Evolutionary conservation across 1,139 yeast genomes (phyloP), one percentile per base, ranked within the genome.

Genomic region (Debaryomycetaceae sp.): DNA sequence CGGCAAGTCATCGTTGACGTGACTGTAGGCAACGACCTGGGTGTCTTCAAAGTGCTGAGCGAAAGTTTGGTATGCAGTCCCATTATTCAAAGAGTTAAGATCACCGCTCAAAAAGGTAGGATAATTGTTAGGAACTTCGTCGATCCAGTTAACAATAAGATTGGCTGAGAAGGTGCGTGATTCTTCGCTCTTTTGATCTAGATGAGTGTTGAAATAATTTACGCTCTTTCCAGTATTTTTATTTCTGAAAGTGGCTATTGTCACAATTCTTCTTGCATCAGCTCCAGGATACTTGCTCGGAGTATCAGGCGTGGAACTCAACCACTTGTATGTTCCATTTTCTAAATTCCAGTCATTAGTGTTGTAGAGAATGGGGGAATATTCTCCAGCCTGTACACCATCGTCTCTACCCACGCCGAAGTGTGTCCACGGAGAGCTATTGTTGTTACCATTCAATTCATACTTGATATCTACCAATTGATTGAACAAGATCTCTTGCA

Each of bases 361-460:
- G 42, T 68, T 62, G 51, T 65, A 75, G 37, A 71, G 62, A 20
- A 76, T 64, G 0, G 81, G 80, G 37, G 76, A 66, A 48, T 62
- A 74, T 48, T 76, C 81, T 5, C 81, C 80, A 5, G 56, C 52
- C 5, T 58, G 56, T 9, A 55, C 52, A 5, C 81, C 81, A 55
- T 76, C 80, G 42, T 72, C 75, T 54, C 81, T 59, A 2, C 81
- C 80, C n/a, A 68, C 72, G 1, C 78, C 78, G 45, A 68, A 70
- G 50, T 74, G 73, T 7, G 60, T 58, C 70, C 75, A 76, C 3
- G 59, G 54, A 33, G 45, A 43, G 38, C 38, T 37, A 6, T 27
- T 37, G 31, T 30, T 38, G 11, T 55, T 54, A 30, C 47, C 48
- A 22, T 63, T 63, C 35, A 63, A 51, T 1, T 64, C 65, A 2